Conservation (phyloP, 352 stramenopile species). For the Globisporangium cylindrosporum region DNA sequence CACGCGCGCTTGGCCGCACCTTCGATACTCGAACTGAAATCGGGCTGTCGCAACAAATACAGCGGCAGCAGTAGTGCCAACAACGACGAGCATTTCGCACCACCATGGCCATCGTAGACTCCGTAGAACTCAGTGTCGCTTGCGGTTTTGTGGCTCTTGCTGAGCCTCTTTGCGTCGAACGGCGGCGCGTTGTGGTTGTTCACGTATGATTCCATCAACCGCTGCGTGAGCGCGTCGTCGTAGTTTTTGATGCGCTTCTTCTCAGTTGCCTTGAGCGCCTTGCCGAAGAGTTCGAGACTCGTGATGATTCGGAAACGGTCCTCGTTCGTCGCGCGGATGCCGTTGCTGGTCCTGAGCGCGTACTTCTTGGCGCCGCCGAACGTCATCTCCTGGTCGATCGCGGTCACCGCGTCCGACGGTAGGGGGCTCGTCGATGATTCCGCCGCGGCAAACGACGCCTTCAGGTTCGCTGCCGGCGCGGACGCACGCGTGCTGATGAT, state of each 20-base stretch:
- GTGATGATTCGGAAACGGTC: constrained; percentile 71
- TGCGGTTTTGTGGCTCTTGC: constrained; percentile 23
- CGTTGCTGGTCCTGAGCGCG: constrained; percentile 42
- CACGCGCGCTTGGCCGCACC: constrained; percentile 44
- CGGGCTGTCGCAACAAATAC: constrained; percentile 55
- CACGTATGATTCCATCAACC: constrained; percentile 50
- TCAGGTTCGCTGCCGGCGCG: not conserved
- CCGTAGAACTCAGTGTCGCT: constrained; percentile 64
- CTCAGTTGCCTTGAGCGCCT: constrained; percentile 43
- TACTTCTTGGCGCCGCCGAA: constrained; percentile 50
- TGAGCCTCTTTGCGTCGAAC: constrained; percentile 37
- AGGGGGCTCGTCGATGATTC: constrained; percentile 4
- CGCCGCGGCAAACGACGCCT: constrained; percentile 1
- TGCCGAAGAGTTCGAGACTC: constrained; percentile 59
- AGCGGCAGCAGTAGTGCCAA: constrained; percentile 65
- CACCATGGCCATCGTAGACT: constrained; percentile 77
- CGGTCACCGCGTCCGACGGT: constrained; percentile 11
- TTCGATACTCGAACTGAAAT: constrained; percentile 42
- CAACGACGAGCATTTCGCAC: constrained; percentile 52
- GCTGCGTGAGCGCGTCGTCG: constrained; percentile 28
- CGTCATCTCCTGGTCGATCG: constrained; percentile 51
- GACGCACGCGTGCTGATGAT: not conserved
- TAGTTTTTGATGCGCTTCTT: constrained; percentile 24
- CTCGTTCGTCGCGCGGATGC: constrained; percentile 53
- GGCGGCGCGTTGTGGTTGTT: constrained; percentile 33